Base-by-base conservation (phyloP, 371 early-diverging fungal species). In the Fennellomyces sp. region DNA sequence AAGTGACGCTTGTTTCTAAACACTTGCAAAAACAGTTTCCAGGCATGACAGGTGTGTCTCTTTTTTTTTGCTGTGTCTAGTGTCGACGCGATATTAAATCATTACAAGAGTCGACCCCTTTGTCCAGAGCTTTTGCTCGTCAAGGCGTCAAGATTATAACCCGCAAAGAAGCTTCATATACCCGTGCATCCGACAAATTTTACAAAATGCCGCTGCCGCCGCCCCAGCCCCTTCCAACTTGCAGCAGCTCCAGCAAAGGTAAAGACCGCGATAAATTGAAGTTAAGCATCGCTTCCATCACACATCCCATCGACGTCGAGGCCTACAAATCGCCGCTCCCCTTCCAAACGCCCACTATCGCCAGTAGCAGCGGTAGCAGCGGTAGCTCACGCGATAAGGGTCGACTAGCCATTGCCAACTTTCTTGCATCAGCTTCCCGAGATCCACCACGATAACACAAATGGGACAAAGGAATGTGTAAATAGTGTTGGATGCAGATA, bases 61-160 rank as follows among this genome's bases (percentile, higher is more conserved):
- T 19, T 29, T 59, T 23, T 39, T 51, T 28, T 38, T n/a, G 36
- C 26, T 30, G 11, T 21, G n/a, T 8, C 7, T 15, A 36, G 36
- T 11, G 8, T 36, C 36, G 36, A 36, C 36, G 36, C 15, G 15
- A 15, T 11, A 36, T 15, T 36, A 8, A 36, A 8, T 8, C 36
- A 11, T 36, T 36, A 36, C 15, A 36, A 88, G 82, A 76, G 55
- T 89, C 88, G 0, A 88, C 88, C 0, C 73, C 74, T 12, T 72
- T 90, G 0, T 88, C 88, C 6, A 85, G 81, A 70, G 76, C 80
- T 53, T 88, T 90, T 67, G 85, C 88, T 6, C 73, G 69, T 50
- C 87, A 88, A 65, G 87, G 88, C 3, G 74, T 88, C 38, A 82
- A 86, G 57, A 87, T 87, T 49, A 81, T 86, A 21, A 85, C 90